Conservation (phyloP, 176 grass and related monocot genomes). For the Ampelocalamus luodianensis region DNA sequence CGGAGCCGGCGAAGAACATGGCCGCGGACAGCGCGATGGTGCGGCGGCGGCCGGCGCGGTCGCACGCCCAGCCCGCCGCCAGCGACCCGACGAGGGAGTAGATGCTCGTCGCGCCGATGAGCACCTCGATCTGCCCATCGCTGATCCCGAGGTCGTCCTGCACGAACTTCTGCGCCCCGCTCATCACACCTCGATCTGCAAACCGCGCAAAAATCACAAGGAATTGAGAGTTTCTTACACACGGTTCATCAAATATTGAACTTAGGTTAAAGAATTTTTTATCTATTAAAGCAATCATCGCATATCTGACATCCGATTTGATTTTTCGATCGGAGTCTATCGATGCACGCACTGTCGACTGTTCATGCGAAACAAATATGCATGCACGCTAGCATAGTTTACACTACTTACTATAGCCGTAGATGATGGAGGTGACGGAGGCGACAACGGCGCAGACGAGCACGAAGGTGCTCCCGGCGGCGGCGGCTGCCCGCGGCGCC, state of each 20-base stretch:
- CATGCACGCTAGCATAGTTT: neutral
- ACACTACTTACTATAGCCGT: constrained; percentile 44
- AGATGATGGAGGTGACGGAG: constrained; percentile 53
- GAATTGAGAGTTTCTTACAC: neutral
- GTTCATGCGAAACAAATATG: neutral
- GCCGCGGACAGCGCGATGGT: constrained; percentile 53
- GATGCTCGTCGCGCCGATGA: constrained; percentile 63
- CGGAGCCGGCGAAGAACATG: constrained; percentile 62
- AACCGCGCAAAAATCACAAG: neutral
- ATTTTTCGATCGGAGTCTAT: neutral
- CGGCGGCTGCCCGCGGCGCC: neutral
- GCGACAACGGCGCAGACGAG: constrained; percentile 48
- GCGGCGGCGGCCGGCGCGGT: constrained; percentile 56
- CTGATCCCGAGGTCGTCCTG: constrained; percentile 50
- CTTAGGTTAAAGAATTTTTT: neutral
- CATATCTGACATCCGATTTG: neutral
- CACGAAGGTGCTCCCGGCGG: constrained; percentile 20
- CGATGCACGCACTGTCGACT: neutral
- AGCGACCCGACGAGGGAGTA: constrained; percentile 74
- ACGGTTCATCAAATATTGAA: neutral
- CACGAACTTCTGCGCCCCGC: constrained; percentile 60
- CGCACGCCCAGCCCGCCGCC: constrained; percentile 60
- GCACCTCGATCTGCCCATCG: constrained; percentile 65
- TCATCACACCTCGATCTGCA: constrained; percentile 71
- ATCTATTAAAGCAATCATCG: neutral